These are phyloP conservation scores for Epichloe coenophiala DNA, from an alignment of 2,329 filamentous ascomycete species.

Conservation along the genomic window DNA sequence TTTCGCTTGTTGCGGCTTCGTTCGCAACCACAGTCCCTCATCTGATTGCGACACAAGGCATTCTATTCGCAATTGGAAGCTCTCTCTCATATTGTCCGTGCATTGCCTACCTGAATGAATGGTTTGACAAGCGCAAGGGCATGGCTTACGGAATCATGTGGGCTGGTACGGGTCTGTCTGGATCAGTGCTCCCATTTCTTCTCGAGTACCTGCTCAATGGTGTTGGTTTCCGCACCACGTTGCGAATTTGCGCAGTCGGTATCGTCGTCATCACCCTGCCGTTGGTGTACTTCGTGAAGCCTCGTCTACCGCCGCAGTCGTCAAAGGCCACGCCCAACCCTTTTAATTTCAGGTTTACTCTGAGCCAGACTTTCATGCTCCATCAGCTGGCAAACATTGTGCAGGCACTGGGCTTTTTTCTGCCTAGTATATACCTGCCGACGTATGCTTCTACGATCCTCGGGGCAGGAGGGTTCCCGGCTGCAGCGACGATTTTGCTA, in stretches of 20 bases:
- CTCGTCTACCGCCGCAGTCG: conserved; percentile 28
- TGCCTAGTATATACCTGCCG: conserved; percentile 46
- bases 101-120: conserved; percentile 42
- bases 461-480: conserved; percentile 27
- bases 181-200: conserved; percentile 29
- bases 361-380: conserved; percentile 37
- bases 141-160: conserved; percentile 44
- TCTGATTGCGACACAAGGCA: conserved; percentile 42
- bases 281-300: conserved; percentile 37
- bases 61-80: conserved; percentile 42
- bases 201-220: conserved; percentile 31
- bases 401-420: conserved; percentile 43
- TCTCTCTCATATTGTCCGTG: conserved; percentile 36
- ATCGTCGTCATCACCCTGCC: conserved; percentile 34
- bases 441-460: conserved; percentile 35
- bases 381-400: conserved; percentile 40
- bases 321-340: conserved; percentile 14
- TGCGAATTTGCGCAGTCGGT: conserved; percentile 33
- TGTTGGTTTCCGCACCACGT: conserved; percentile 28
- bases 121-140: conserved; percentile 37
- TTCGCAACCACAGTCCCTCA: conserved; percentile 34
- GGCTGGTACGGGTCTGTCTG: conserved; percentile 32
- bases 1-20: conserved; percentile 32
- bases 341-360: conserved; percentile 31
- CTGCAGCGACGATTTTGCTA: conserved; percentile 38